phyloP scores from a whole-genome alignment of 768 basidiomycete species.

The Tricholoma terreum region DNA sequence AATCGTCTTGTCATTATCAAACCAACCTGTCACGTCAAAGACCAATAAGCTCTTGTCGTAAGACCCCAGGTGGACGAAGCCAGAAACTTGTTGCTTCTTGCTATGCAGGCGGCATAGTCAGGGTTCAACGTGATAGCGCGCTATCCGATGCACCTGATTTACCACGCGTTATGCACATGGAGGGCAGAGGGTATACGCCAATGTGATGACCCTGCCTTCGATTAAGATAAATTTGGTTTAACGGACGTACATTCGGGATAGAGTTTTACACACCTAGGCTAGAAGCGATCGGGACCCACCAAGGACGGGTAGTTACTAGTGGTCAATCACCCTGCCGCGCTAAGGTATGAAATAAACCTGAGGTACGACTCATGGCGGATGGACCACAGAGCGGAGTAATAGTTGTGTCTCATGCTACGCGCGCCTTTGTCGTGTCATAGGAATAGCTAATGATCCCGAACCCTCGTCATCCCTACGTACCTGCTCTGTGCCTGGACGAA shows the following conservation, averaged over 20 bases:
- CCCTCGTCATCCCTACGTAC: too few relatives aligned
- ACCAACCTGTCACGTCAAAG: neutral
- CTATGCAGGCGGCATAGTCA: neutral
- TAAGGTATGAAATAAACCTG: too few relatives aligned
- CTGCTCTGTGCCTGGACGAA: too few relatives aligned
- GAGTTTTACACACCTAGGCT: neutral
- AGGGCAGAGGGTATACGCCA: neutral
- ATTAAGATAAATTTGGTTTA: neutral
- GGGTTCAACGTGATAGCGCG: neutral
- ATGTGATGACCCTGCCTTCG: neutral
- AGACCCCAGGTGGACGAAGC: too few relatives aligned
- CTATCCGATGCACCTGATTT: neutral
- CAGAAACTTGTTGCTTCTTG: neutral
- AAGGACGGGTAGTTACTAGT: neutral
- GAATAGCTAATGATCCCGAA: too few relatives aligned
- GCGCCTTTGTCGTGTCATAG: too few relatives aligned
- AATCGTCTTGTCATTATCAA: neutral
- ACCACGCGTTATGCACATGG: conserved; percentile 2
- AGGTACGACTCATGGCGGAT: too few relatives aligned
- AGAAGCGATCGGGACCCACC: neutral
- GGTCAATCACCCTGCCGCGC: neutral
- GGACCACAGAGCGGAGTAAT: too few relatives aligned
- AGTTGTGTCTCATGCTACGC: too few relatives aligned
- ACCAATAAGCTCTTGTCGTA: neutral
- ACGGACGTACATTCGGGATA: neutral